A percentile compares a stretch with the other conserved stretches of the same genome.
Evolutionary conservation across 108 stramenopile species (phyloP).

Genomic region (Chaetoceros tenuissimus): DNA sequence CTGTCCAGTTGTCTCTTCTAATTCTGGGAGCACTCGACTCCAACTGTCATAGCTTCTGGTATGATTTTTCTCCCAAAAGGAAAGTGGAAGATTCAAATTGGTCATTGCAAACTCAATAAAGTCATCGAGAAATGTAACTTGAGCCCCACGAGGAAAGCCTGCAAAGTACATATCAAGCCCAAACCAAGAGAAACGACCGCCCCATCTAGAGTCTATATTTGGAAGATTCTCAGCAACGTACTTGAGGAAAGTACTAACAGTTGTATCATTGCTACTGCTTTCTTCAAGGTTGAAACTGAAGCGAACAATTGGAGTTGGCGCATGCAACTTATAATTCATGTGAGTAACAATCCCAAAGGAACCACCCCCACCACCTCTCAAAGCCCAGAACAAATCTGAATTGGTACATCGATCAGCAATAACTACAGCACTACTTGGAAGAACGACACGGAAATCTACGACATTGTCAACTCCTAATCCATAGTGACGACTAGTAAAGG

Average conservation of each 20-base stretch:
- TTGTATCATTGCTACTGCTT: background rate
- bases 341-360: constrained; percentile 12
- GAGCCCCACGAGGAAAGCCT: background rate
- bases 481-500: background rate
- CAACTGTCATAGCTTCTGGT: background rate
- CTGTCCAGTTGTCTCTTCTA: background rate
- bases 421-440: background rate
- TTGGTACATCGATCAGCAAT: background rate
- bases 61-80: background rate
- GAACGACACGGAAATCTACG: background rate
- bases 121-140: background rate
- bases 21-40: background rate
- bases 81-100: background rate
- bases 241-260: background rate
- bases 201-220: background rate
- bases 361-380: constrained; percentile 4
- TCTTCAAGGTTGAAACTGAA: background rate
- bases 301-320: background rate
- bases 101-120: background rate
- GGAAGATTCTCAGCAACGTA: background rate
- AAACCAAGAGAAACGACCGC: background rate
- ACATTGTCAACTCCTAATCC: constrained; percentile 2
- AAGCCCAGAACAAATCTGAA: constrained; percentile 4
- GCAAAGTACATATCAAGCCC: background rate
- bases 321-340: constrained; percentile 8